Percentiles rank a stretch among this genome's conserved stretches.
These are phyloP conservation scores for Torulaspora indica DNA, from an alignment of 805 yeast genomes.

Conservation along the genomic window DNA sequence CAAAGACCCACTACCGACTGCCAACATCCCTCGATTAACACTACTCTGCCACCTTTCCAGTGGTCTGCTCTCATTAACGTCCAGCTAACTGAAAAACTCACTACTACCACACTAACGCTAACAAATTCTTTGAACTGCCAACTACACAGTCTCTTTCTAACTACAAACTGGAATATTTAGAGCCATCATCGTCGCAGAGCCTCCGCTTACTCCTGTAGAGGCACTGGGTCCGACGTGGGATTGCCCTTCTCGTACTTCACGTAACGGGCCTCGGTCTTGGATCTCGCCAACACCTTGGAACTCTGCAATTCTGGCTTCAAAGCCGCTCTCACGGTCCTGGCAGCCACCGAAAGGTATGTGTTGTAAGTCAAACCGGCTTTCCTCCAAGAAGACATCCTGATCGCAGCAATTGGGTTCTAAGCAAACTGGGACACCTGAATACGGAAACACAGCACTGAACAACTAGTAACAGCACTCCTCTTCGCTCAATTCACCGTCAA, in stretches of 20 bases:
- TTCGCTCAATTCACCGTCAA: neutral
- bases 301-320: conserved; percentile 82
- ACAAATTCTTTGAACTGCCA: neutral
- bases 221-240: conserved; percentile 37
- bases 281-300: conserved; percentile 63
- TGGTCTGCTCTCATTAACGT: neutral
- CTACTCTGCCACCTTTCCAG: neutral
- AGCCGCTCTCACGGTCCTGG: conserved; percentile 80
- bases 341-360: conserved; percentile 87
- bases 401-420: neutral
- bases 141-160: neutral
- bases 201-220: conserved; percentile 28
- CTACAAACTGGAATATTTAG: conserved; percentile 6
- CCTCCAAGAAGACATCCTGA: conserved; percentile 53
- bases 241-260: conserved; percentile 69
- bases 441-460: neutral
- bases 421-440: neutral
- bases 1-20: neutral
- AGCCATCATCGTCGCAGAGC: conserved; percentile 2
- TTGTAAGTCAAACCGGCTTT: conserved; percentile 68
- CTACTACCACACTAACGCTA: neutral
- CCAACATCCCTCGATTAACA: conserved; percentile 1
- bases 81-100: neutral
- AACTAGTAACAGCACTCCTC: no score
- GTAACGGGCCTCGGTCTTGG: conserved; percentile 65